Evolutionary conservation across 306 rosid species (phyloP).

Genomic region (Trifolium pratense): DNA sequence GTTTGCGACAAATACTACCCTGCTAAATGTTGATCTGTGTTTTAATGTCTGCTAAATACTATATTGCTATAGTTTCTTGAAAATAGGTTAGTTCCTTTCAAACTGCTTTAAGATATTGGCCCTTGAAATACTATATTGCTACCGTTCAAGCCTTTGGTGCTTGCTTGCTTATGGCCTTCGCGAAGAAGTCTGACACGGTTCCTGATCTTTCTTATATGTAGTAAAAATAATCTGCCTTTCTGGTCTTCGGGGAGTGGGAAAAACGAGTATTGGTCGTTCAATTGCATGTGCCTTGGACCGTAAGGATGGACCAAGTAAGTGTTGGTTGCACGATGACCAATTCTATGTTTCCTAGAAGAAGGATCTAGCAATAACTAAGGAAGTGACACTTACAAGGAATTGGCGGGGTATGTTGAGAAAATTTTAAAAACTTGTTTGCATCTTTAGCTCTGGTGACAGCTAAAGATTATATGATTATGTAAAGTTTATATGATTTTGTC

Average conservation of each 20-base stretch:
- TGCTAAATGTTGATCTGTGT: neutral
- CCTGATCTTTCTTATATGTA: slow-evolving; percentile 46
- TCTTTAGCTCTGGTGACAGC: no score
- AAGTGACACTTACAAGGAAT: slow-evolving; percentile 95
- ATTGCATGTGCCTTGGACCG: slow-evolving; percentile 98
- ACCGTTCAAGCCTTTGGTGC: slow-evolving; percentile 29
- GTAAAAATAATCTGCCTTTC: slow-evolving; percentile 97
- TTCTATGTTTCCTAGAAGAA: slow-evolving; percentile 83
- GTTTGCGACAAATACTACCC: slow-evolving; percentile 14
- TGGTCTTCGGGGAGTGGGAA: slow-evolving; percentile 99
- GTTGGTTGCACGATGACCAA: slow-evolving; percentile 99
- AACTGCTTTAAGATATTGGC: slow-evolving; percentile 28
- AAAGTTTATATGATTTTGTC: no score
- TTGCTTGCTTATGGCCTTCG: slow-evolving; percentile 8
- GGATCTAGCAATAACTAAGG: slow-evolving; percentile 98
- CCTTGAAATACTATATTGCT: no score
- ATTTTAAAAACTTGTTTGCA: neutral
- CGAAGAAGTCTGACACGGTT: slow-evolving; percentile 22
- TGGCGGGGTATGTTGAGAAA: slow-evolving; percentile 81
- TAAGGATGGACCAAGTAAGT: slow-evolving; percentile 85
- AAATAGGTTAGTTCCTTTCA: slow-evolving; percentile 11
- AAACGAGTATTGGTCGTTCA: slow-evolving; percentile 99
- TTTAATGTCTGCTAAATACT: slow-evolving; percentile 34
- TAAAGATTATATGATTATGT: no score
- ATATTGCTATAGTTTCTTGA: slow-evolving; percentile 5